Evolutionary conservation across 73 alveolate species (phyloP).

Genomic region (Diophrys sp.): DNA sequence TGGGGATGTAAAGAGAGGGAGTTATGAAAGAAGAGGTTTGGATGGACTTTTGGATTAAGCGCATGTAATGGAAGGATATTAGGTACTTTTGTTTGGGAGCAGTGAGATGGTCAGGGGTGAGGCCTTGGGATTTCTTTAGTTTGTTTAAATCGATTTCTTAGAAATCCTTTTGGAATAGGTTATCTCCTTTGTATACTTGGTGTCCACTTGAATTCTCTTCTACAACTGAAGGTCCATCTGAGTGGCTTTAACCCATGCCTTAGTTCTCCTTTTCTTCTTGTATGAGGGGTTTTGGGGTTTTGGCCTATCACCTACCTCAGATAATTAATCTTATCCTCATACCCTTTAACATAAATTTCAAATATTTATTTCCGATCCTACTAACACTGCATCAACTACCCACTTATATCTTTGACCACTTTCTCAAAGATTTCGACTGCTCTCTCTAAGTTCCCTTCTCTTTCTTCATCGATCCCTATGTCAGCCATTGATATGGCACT

Average conservation of each 20-base stretch:
- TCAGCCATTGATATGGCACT: not conserved
- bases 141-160: conserved; percentile 35
- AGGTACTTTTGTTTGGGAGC: conserved; percentile 23
- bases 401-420: conserved; percentile 7
- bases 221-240: not conserved
- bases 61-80: conserved; percentile 38
- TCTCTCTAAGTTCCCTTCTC: not conserved
- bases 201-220: not conserved
- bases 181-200: not conserved
- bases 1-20: conserved; percentile 38
- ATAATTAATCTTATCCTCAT: conserved; percentile 24
- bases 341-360: conserved; percentile 18
- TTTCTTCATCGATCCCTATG: not conserved
- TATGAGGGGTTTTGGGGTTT: not conserved
- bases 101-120: not conserved
- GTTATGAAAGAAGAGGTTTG: conserved; percentile 32
- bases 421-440: conserved; percentile 9
- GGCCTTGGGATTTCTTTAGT: not conserved
- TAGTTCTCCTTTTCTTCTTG: not conserved
- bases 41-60: conserved; percentile 21
- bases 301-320: conserved; percentile 7
- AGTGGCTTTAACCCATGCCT: conserved; percentile 20
- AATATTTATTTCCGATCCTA: conserved; percentile 22
- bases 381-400: conserved; percentile 14
- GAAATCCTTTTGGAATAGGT: conserved; percentile 49